Conservation (phyloP, 768 basidiomycete genomes). For the Lyophyllum decastes region DNA sequence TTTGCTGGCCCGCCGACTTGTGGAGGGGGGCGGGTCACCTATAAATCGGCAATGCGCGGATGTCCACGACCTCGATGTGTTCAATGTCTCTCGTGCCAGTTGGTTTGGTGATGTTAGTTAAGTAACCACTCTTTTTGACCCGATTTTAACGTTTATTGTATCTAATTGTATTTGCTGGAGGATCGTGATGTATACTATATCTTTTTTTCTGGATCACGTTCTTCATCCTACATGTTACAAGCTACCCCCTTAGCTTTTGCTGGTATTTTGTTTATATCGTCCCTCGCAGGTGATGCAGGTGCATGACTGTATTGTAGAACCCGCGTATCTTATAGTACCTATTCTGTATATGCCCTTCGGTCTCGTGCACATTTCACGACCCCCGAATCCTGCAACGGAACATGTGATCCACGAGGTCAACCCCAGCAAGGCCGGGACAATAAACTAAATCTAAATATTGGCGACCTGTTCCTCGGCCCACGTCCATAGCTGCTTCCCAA, state of each 20-base stretch:
- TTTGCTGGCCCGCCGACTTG: neutral
- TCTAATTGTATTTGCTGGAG: neutral
- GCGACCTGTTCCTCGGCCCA: conserved; percentile 46
- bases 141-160: neutral
- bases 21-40: no score
- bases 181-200: neutral
- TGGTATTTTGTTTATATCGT: neutral
- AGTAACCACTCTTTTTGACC: neutral
- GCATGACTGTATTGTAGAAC: neutral
- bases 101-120: neutral
- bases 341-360: neutral
- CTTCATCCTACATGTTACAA: neutral
- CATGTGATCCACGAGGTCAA: neutral
- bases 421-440: neutral
- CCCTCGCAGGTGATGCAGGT: neutral
- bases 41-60: neutral
- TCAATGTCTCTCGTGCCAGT: neutral
- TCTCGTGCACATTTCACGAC: neutral
- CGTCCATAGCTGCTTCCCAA: conserved; percentile 38
- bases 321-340: conserved; percentile 1
- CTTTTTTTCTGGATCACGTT: neutral
- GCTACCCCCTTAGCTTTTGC: neutral
- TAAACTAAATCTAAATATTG: conserved; percentile 3
- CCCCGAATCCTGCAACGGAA: neutral
- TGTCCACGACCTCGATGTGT: neutral